Evolutionary conservation across 768 basidiomycete genomes (phyloP).

Genomic region (Lactarius hatsudake): DNA sequence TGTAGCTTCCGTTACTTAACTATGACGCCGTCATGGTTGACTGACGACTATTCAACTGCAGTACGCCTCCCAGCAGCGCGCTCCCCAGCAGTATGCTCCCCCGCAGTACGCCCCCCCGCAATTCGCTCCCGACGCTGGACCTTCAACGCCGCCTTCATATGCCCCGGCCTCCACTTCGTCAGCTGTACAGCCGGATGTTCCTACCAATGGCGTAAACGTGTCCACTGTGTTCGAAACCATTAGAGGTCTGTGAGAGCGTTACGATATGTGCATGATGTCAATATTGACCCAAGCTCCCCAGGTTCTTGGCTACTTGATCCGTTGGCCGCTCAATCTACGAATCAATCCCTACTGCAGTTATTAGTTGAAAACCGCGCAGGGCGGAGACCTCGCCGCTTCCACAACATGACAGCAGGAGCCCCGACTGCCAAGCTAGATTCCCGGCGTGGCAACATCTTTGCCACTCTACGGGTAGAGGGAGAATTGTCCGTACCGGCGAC

Average conservation of each 20-base stretch:
- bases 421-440: slow-evolving; percentile 19
- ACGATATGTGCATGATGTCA: neutral
- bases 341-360: slow-evolving; percentile 5
- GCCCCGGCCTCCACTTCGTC: slow-evolving; percentile 1
- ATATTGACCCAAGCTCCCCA: slow-evolving; percentile 2
- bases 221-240: slow-evolving; percentile 16
- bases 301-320: slow-evolving; percentile 24
- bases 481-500: neutral
- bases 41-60: neutral
- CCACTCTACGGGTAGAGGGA: slow-evolving; percentile 9
- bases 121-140: neutral
- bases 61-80: neutral
- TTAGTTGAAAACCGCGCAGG: slow-evolving; percentile 5
- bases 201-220: slow-evolving; percentile 11
- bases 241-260: slow-evolving; percentile 9
- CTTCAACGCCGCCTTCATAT: slow-evolving; percentile 4
- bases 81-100: too few relatives aligned
- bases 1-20: neutral
- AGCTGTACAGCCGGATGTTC: neutral
- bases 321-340: slow-evolving; percentile 7
- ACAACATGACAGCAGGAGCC: slow-evolving; percentile 12
- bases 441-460: slow-evolving; percentile 16
- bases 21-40: too few relatives aligned
- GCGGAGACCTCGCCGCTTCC: slow-evolving; percentile 10
- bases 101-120: neutral